Conservation (phyloP, 2,329 filamentous ascomycete species). For the Pseudogymnoascus sp. region DNA sequence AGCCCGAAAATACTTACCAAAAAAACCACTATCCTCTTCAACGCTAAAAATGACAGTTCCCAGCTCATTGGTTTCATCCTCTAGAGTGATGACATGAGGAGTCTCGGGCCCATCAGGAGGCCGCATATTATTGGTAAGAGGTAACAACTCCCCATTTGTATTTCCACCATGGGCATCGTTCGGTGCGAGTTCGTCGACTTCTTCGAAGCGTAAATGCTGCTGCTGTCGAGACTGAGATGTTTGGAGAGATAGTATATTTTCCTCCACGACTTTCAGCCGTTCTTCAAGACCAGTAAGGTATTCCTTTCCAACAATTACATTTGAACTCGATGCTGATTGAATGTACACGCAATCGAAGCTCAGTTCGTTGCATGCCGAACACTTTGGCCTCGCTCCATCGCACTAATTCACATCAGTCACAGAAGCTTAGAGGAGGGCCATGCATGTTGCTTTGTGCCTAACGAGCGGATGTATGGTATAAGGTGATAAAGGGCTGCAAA, state of each 20-base stretch:
- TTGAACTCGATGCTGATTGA: constrained; percentile 28
- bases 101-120: constrained; percentile 14
- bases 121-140: neutral
- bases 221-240: constrained; percentile 30
- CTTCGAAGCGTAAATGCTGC: constrained; percentile 23
- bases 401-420: constrained; percentile 27
- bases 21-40: constrained; percentile 29
- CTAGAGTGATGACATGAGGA: constrained; percentile 8
- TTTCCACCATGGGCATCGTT: constrained; percentile 25
- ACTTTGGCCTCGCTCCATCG: constrained; percentile 35
- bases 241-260: constrained; percentile 19
- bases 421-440: neutral
- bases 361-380: constrained; percentile 33
- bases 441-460: neutral
- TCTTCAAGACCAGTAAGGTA: constrained; percentile 21
- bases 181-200: constrained; percentile 31
- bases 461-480: neutral
- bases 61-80: constrained; percentile 25
- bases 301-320: constrained; percentile 34
- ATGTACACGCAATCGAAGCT: constrained; percentile 37
- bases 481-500: neutral
- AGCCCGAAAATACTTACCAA: constrained; percentile 20
- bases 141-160: neutral
- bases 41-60: constrained; percentile 26
- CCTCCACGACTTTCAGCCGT: constrained; percentile 25